Conservation (phyloP, 176 grass and related monocot genomes). For the bread wheat (Triticum aestivum) region IWGSC_CS_RefSeq_v2.1 NC_057807.1:94581204-94581703, state of each 20-base stretch:
- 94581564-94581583: conserved; percentile 19
- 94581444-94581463: conserved; percentile 50
- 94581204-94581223: not conserved
- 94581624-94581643: not conserved
- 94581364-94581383: conserved; percentile 84
- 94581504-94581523: conserved; percentile 80
- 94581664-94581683: not conserved
- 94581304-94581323: conserved; percentile 89
- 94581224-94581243: not conserved
- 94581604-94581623: conserved; percentile 17
- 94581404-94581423: conserved; percentile 85
- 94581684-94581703: conserved; percentile 10
- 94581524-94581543: conserved; percentile 97
- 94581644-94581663: not conserved
- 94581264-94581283: conserved; percentile 50
- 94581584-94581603: conserved; percentile 28
- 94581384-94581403: conserved; percentile 90
- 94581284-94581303: conserved; percentile 93
- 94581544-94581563: conserved; percentile 80
- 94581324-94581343: conserved; percentile 85
- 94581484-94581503: conserved; percentile 68
- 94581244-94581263: not conserved
- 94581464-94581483: conserved; percentile 55
- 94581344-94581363: conserved; percentile 86
- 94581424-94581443: conserved; percentile 48